These are phyloP conservation scores for Actinomortierella ambigua DNA, from an alignment of 371 early-diverging fungal species.

Conservation along the genomic window DNA sequence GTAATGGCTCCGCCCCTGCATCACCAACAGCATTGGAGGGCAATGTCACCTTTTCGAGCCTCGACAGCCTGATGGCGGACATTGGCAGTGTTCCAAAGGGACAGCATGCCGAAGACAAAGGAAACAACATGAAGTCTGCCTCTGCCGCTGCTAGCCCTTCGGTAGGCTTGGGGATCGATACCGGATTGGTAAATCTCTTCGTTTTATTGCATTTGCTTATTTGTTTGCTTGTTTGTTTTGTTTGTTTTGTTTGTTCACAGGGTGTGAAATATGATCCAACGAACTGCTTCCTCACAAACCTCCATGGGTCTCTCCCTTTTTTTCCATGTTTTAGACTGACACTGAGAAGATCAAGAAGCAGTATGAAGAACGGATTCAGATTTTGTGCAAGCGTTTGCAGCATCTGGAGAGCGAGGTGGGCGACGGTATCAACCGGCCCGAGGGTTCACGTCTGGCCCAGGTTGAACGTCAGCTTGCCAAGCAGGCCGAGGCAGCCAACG, in stretches of 20 bases:
- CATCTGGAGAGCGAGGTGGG: constrained; percentile 43
- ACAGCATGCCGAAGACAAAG: constrained; percentile 18
- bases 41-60: constrained; percentile 60
- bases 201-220: not conserved
- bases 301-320: no score
- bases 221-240: not conserved
- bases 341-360: constrained; percentile 52
- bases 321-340: constrained; percentile 10
- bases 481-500: constrained; percentile 32
- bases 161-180: constrained; percentile 30
- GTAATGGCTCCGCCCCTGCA: constrained; percentile 11
- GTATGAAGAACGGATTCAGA: constrained; percentile 63
- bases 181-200: constrained; percentile 14
- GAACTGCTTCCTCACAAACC: no score
- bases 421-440: constrained; percentile 31
- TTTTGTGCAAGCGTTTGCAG: constrained; percentile 53
- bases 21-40: constrained; percentile 39
- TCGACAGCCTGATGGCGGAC: constrained; percentile 87
- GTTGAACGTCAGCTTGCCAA: constrained; percentile 41
- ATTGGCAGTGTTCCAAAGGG: constrained; percentile 72
- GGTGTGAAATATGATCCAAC: no score
- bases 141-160: constrained; percentile 10
- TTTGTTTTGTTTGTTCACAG: not conserved
- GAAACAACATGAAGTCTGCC: constrained; percentile 9
- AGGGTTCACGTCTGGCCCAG: constrained; percentile 37